Evolutionary conservation across 306 rosid species (phyloP), one percentile per base, ranked within the genome.

Genomic region (Arachis hypogaea): DNA sequence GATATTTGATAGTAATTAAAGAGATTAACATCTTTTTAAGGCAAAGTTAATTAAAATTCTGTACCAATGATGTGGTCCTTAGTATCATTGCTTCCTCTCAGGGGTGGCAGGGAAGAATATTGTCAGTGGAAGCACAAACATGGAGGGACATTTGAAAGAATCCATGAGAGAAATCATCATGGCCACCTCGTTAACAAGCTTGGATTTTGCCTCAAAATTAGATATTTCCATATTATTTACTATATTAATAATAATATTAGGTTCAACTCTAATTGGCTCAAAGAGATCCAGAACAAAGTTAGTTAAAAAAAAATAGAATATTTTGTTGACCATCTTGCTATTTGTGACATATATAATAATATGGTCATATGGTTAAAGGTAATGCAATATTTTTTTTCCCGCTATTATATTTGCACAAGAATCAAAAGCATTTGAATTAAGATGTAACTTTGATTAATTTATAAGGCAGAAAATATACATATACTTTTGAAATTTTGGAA

Each of bases 61-160:
- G 78, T 61, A 66, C 76, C 79, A 66, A 71, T 57, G 65, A 36
- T 61, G 84, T 81, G 90, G 87, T 83, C 90, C 90, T 83, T 40
- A 75, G 67, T 59, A 82, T 71, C 57, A 3, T 71, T 78, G 91
- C 79, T 80, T 76, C 82, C 74, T 41, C 44, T 68, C 72, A 72
- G 74, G 89, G 76, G 80, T 71, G 81, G 72, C 78, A 69, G 67
- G 84, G 70, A 63, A 68, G 43, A 61, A 77, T 51, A 55, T 55
- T 75, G 85, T 81, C 82, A 67, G 82, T 72, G 73, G 77, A 75
- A 75, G 44, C 74, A 70, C 83, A 74, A 61, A 73, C 79, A 77
- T 56, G 52, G 72, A 63, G 69, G 59, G 77, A 76, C 80, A 67
- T 41, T 80, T 83, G 69, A 65, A 77, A 59, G 57, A 58, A 70